phyloP scores from a whole-genome alignment of 345 rosid genomes.

The Excoecaria cochinchinensis region DNA sequence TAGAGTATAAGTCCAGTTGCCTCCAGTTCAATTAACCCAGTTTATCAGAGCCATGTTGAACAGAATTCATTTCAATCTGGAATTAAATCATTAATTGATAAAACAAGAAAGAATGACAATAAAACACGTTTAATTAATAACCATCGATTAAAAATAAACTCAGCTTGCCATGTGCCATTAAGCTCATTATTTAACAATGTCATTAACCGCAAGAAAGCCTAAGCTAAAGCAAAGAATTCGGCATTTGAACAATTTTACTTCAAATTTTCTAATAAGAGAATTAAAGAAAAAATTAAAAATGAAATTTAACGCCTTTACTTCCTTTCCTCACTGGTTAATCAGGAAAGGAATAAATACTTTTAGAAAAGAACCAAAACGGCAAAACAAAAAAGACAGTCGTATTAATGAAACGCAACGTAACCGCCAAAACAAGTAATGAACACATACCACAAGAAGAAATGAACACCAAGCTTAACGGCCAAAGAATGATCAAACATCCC shows the following conservation, averaged over 20 bases:
- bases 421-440: neutral
- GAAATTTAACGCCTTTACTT: neutral
- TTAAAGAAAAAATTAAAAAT: neutral
- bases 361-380: neutral
- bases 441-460: slow-evolving; percentile 69
- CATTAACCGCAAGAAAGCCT: too few species aligned
- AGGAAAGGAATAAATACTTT: neutral
- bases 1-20: too few species aligned
- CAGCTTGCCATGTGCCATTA: too few species aligned
- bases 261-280: too few species aligned
- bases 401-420: neutral
- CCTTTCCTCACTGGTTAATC: too few species aligned
- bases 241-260: too few species aligned
- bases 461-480: slow-evolving; percentile 72
- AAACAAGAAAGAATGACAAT: neutral
- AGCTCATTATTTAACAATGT: too few species aligned
- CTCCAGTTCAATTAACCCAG: too few species aligned
- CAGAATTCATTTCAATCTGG: neutral
- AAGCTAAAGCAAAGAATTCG: too few species aligned
- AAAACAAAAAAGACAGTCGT: neutral
- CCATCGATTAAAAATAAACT: neutral
- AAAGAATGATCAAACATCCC: slow-evolving; percentile 71
- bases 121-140: neutral
- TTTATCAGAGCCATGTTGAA: neutral
- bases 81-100: neutral